These are phyloP conservation scores for Globisporangium polare DNA, from an alignment of 352 stramenopile genomes.

Conservation along the genomic window DNA sequence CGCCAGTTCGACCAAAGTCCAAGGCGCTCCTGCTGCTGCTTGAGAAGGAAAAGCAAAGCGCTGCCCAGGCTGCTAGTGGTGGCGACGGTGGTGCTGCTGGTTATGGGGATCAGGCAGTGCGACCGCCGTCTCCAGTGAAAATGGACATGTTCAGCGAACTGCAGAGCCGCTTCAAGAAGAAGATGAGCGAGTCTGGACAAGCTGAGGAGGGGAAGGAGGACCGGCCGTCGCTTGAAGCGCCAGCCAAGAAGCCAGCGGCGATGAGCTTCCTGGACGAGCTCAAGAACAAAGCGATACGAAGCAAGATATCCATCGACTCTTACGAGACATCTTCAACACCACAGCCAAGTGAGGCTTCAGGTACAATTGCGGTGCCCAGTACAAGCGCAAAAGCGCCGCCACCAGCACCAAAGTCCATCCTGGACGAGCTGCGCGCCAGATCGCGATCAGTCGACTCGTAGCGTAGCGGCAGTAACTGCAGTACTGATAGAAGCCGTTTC, in stretches of 20 bases:
- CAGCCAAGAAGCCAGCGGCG: not conserved
- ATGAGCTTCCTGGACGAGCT: conserved; percentile 53
- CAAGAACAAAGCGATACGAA: conserved; percentile 24
- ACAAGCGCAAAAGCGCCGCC: not conserved
- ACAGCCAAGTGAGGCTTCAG: not conserved
- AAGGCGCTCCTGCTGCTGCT: conserved; percentile 46
- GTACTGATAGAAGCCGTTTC: no score
- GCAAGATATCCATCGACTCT: not conserved
- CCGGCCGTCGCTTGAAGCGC: not conserved
- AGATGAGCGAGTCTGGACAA: not conserved
- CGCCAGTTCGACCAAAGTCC: conserved; percentile 35
- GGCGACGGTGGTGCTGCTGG: not conserved
- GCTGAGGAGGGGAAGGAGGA: not conserved
- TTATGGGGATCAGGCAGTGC: not conserved
- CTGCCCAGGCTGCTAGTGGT: not conserved
- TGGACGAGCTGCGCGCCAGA: conserved; percentile 13
- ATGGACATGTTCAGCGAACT: conserved; percentile 37
- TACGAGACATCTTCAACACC: not conserved
- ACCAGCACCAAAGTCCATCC: conserved; percentile 10
- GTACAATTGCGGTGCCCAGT: not conserved
- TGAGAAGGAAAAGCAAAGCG: conserved; percentile 22
- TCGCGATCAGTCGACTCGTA: conserved; percentile 2
- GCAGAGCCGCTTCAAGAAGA: conserved; percentile 27
- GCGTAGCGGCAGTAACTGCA: not conserved
- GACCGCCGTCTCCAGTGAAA: conserved; percentile 9